phyloP scores from a whole-genome alignment of 1,284 basidiomycete genomes.

The Fistulina hepatica region DNA sequence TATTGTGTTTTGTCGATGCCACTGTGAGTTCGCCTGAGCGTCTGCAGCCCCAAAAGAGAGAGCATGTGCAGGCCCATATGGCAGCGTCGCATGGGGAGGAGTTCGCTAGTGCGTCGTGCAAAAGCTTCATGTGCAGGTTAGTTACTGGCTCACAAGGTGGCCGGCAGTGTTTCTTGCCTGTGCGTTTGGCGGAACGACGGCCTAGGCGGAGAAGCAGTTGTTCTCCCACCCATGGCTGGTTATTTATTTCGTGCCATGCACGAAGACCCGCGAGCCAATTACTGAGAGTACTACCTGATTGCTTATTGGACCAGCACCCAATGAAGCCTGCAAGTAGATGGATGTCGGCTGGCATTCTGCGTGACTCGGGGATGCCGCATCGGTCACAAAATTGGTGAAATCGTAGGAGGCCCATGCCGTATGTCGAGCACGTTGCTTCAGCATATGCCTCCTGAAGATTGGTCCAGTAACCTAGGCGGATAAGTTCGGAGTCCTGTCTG shows the following conservation, averaged over 20 bases:
- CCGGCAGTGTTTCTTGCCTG: no score
- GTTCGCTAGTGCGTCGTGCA: slow-evolving; percentile 4
- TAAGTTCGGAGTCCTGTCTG: no score
- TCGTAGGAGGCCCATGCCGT: slow-evolving; percentile 24
- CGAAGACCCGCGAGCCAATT: slow-evolving; percentile 7
- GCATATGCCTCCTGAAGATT: no score
- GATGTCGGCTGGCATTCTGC: slow-evolving; percentile 24
- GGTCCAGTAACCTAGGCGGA: no score
- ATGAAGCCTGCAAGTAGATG: slow-evolving; percentile 21
- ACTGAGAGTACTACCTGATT: slow-evolving; percentile 1
- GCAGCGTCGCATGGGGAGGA: slow-evolving; percentile 2
- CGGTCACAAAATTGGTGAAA: slow-evolving; percentile 28
- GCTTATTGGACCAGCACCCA: slow-evolving; percentile 1
- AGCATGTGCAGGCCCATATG: background rate
- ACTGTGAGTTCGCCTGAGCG: slow-evolving; percentile 6
- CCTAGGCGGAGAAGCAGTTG: slow-evolving; percentile 1
- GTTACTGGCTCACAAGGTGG: slow-evolving; percentile 6
- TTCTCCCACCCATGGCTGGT: slow-evolving; percentile 5
- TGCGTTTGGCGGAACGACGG: no score
- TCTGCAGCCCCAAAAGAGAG: slow-evolving; percentile 6
- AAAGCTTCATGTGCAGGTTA: background rate
- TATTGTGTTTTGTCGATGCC: slow-evolving; percentile 1
- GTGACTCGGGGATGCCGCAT: slow-evolving; percentile 17
- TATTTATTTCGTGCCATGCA: background rate
- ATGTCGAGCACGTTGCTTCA: slow-evolving; percentile 14